A percentile compares a stretch with the other conserved stretches of the same genome.
These are phyloP conservation scores for Spencermartinsiella europaea DNA, from an alignment of 805 yeast species.

Conservation along the genomic window DNA sequence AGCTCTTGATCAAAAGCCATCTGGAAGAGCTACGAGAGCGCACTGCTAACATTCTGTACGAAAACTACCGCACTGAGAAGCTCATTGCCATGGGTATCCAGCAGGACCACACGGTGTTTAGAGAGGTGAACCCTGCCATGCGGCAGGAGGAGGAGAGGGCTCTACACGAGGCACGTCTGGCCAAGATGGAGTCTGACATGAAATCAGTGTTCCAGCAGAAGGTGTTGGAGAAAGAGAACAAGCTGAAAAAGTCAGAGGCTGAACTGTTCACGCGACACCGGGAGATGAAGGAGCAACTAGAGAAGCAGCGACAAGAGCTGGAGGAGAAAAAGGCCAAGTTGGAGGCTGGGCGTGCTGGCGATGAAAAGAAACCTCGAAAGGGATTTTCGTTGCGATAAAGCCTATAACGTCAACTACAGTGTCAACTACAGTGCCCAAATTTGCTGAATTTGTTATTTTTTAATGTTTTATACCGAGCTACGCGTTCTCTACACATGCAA, in stretches of 20 bases:
- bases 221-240: conserved; percentile 94
- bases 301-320: conserved; percentile 79
- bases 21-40: conserved; percentile 90
- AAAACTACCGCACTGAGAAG: conserved; percentile 82
- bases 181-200: conserved; percentile 95
- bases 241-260: conserved; percentile 92
- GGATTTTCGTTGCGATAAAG: conserved; percentile 22
- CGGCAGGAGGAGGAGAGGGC: conserved; percentile 92
- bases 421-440: too few species aligned
- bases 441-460: too few species aligned
- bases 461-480: too few species aligned
- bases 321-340: conserved; percentile 86
- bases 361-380: conserved; percentile 29
- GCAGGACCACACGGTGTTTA: conserved; percentile 90
- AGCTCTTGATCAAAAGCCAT: conserved; percentile 80
- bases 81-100: conserved; percentile 75
- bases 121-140: conserved; percentile 86
- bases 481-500: too few species aligned
- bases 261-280: conserved; percentile 93
- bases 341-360: conserved; percentile 26
- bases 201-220: conserved; percentile 93
- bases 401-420: too few species aligned
- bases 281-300: conserved; percentile 93
- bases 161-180: conserved; percentile 87
- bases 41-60: conserved; percentile 73